phyloP scores from a whole-genome alignment of 352 stramenopile species.

The Blastocystis sp. region DNA sequence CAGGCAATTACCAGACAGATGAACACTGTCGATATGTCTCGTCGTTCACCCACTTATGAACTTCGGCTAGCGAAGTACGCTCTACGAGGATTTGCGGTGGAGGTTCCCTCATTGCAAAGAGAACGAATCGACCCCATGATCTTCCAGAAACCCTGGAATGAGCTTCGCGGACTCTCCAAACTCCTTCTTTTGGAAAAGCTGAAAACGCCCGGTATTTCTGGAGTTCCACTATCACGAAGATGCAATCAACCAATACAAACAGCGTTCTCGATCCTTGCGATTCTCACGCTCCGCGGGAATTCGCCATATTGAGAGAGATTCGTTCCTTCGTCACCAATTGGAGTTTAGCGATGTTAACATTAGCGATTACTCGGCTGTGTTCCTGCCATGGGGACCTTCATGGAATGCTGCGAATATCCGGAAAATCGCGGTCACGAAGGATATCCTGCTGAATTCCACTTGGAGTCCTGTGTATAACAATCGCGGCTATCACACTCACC shows the following conservation, averaged over 20 bases:
- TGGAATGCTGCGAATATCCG: constrained; percentile 64
- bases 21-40: constrained; percentile 66
- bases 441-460: constrained; percentile 63
- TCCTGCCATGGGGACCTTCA: constrained; percentile 64
- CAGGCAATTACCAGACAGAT: constrained; percentile 62
- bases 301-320: constrained; percentile 19
- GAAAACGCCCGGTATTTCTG: constrained; percentile 23
- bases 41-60: constrained; percentile 64
- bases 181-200: constrained; percentile 62
- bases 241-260: constrained; percentile 11
- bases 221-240: neutral
- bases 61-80: constrained; percentile 64
- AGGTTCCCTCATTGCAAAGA: constrained; percentile 55
- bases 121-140: constrained; percentile 62
- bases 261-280: neutral
- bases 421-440: constrained; percentile 65
- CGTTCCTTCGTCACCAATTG: constrained; percentile 58
- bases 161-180: constrained; percentile 55
- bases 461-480: constrained; percentile 46
- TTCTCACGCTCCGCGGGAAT: neutral
- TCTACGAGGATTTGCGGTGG: constrained; percentile 63
- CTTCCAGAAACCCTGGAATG: constrained; percentile 63
- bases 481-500: constrained; percentile 65
- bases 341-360: constrained; percentile 56
- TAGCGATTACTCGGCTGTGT: constrained; percentile 65